These are phyloP conservation scores for Dioscorea alata DNA, from an alignment of 106 monocot species.

Conservation along the genomic window DNA sequence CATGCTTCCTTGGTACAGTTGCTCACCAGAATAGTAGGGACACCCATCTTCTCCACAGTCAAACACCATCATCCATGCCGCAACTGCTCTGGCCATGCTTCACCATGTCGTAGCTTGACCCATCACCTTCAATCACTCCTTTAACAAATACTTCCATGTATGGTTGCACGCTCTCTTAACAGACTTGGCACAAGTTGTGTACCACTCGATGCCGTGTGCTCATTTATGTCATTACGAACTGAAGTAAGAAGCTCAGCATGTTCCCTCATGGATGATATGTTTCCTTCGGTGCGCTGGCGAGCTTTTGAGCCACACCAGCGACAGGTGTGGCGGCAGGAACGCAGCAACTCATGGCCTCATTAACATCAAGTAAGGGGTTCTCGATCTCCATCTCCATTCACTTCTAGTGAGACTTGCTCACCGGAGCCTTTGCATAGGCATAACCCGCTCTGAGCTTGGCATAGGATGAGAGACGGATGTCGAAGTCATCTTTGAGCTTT, in stretches of 20 bases:
- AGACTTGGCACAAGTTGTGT: constrained; percentile 13
- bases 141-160: constrained; percentile 35
- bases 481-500: constrained; percentile 28
- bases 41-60: too few species aligned
- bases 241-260: constrained; percentile 43
- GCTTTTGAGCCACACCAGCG: constrained; percentile 21
- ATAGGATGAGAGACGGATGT: constrained; percentile 38
- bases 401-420: constrained; percentile 24
- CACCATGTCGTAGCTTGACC: too few species aligned
- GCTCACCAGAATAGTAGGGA: too few species aligned
- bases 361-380: constrained; percentile 22
- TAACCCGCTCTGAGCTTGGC: constrained; percentile 33
- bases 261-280: constrained; percentile 28
- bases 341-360: constrained; percentile 35
- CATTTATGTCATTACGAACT: constrained; percentile 37
- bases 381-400: constrained; percentile 36
- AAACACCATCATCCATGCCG: too few species aligned
- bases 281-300: constrained; percentile 31
- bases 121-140: too few species aligned
- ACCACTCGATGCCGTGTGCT: constrained; percentile 24
- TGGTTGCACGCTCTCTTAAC: constrained; percentile 34
- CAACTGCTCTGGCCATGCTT: too few species aligned
- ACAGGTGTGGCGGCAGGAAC: constrained; percentile 12
- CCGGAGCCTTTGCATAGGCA: constrained; percentile 6
- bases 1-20: too few species aligned